Base-by-base conservation (phyloP, 306 rosid species). In the Fragaria ananassa region DNA sequence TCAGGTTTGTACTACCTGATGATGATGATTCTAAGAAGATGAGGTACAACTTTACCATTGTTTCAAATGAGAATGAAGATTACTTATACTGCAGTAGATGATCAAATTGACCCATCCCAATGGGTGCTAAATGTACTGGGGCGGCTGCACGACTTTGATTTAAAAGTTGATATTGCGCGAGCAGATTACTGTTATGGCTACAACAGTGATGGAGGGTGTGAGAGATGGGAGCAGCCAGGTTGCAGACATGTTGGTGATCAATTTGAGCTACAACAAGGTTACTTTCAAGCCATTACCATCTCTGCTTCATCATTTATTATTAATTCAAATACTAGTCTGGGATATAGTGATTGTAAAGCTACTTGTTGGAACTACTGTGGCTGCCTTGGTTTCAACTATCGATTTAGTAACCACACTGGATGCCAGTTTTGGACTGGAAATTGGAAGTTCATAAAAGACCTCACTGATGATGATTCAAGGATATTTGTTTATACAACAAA, bases 131-230 rank as follows among this genome's bases (percentile, higher is more conserved):
- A 37, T 13, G 0, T 13, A 19, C 35, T 1, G 60, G n/a, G 75
- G 57, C 4, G 17, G 2, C 45, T 70, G 8, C 23, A 2, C n/a
- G 64, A 71, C 35, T 71, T 6, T 2, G 35, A 60, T 2, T 0
- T 0, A 2, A 44, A 44, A 3, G 2, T 19, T 35, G 64, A 51
- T 53, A 71, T 71, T 35, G 75, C 65, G 0, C 10, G 34, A 53
- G 34, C 64, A 10, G 64, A 51, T 34, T 27, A 71, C 34, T 71
- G 75, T 34, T 34, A 71, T 35, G 75, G 75, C 49, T 51, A 34
- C 21, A 53, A 71, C 34, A 71, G 12, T 19, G 75, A 71, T 35
- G 75, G 64, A 34, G 75, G 75, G 19, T 71, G 64, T 21, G 64
- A 53, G 34, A 71, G 0, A 35, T 19, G 75, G 75, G 35, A 34